A percentile compares a stretch with the other conserved stretches of the same genome.
Conservation (phyloP, 2,329 filamentous ascomycete genomes). For the Alternaria angustiovoidea region DNA sequence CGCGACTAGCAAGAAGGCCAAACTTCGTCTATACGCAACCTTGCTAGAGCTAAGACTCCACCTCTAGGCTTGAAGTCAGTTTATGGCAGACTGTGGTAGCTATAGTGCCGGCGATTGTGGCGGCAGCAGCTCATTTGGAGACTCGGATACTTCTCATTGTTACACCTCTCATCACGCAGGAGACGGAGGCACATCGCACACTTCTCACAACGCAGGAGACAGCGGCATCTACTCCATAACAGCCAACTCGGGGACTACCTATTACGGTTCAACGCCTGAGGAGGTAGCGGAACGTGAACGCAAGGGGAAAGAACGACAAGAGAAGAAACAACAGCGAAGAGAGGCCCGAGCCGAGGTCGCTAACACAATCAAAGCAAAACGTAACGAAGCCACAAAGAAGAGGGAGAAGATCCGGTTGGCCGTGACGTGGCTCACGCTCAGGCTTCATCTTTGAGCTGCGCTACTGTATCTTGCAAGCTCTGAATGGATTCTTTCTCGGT, state of each 20-base stretch:
- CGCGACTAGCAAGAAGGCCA: neutral
- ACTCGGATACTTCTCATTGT: neutral
- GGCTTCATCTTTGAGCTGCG: neutral
- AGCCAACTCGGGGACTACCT: neutral
- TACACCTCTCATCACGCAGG: neutral
- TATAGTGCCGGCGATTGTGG: neutral
- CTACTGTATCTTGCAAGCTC: neutral
- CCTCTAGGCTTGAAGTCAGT: neutral
- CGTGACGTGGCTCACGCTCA: neutral
- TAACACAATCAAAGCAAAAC: neutral
- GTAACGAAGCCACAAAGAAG: neutral
- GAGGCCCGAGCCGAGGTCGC: neutral
- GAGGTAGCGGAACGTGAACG: neutral
- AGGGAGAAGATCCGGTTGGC: neutral
- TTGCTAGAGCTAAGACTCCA: constrained; percentile 5
- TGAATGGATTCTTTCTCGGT: neutral
- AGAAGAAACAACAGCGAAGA: neutral
- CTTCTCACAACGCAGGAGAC: neutral
- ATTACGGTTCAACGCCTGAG: neutral
- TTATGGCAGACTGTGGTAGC: constrained; percentile 3
- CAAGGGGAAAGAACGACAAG: neutral
- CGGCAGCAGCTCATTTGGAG: neutral
- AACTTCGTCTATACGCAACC: constrained; percentile 2
- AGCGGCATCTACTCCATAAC: neutral
- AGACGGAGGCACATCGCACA: neutral